Evolutionary conservation across 768 basidiomycete genomes (phyloP).

Genomic region (Suillus variegatus): DNA sequence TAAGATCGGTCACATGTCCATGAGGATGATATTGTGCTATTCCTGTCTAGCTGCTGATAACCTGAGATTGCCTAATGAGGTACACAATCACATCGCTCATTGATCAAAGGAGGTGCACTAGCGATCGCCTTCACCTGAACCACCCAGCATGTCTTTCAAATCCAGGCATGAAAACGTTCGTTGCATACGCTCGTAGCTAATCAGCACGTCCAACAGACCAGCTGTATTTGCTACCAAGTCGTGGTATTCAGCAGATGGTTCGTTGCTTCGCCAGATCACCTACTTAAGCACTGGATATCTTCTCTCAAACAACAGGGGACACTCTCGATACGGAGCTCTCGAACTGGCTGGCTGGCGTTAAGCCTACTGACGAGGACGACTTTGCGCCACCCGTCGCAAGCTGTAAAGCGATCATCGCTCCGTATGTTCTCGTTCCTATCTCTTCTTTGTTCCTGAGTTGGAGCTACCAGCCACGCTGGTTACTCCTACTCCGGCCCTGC

Average conservation of each 20-base stretch:
- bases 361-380: constrained; percentile 42
- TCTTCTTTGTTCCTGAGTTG: constrained; percentile 1
- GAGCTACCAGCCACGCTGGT: constrained; percentile 79
- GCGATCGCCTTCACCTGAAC: constrained; percentile 9
- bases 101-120: constrained; percentile 17
- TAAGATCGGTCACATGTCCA: background rate
- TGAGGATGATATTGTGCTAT: constrained; percentile 1
- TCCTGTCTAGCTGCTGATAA: background rate
- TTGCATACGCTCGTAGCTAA: constrained; percentile 3
- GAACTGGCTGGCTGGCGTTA: constrained; percentile 62
- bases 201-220: constrained; percentile 34
- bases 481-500: constrained; percentile 92
- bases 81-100: constrained; percentile 13
- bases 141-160: constrained; percentile 21
- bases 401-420: constrained; percentile 90
- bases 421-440: constrained; percentile 55
- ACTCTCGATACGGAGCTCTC: constrained; percentile 63
- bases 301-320: constrained; percentile 41
- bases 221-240: constrained; percentile 81
- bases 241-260: constrained; percentile 85
- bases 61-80: constrained; percentile 27
- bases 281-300: constrained; percentile 14
- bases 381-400: constrained; percentile 68
- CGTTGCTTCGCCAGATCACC: constrained; percentile 20
- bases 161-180: constrained; percentile 26